Evolutionary conservation across 352 stramenopile species (phyloP), one percentile per base, ranked within the genome.

Genomic region (Pythium apleroticum): DNA sequence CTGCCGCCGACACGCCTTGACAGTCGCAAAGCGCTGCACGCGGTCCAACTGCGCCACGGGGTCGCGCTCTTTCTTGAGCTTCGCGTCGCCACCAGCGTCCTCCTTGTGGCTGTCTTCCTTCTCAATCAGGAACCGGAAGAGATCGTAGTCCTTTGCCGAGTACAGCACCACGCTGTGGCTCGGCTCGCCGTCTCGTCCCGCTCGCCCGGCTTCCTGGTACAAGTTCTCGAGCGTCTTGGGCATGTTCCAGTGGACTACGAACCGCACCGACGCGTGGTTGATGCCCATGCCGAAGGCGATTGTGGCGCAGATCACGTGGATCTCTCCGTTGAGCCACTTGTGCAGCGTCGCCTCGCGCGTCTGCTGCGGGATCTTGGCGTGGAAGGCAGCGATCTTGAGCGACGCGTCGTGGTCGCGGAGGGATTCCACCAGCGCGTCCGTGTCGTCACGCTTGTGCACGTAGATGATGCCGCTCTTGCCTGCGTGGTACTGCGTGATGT

Each of bases 131-230:
- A 84, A 88, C 1, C 55, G 69, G 39, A 85, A 84, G 10, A 85
- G 57, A 10, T 84, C 68, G 17, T 78, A 84, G 69, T 90, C 78
- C 6, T 65, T 63, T 2, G 57, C 57, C 5, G 75, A 77, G 70
- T 96, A 98, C 19, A 97, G 76, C 25, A 98, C 41, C 20, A 97
- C 71, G 63, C 91, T 97, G 19, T 95, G 74, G 64, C 84, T 88
- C 0, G 90, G 77, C 8, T 88, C 43, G 19, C 96, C 96, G 74
- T 99, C 97, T 50, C 97, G 81, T 20, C 97, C 97, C 17, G 93
- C 97, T 45, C 97, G 80, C 0, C 97, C 97, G 4, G 87, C 92
- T 81, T 99, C 96, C 76, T 99, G 96, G 72, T 98, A 99, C 67
- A 99, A 98, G 12, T 90, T 95, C 69, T 99, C 97, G 7, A 99